A percentile compares a stretch with the other conserved stretches of the same genome.
phyloP scores from a whole-genome alignment of 768 basidiomycete genomes.

The Strobilomyces dryophilus region DNA sequence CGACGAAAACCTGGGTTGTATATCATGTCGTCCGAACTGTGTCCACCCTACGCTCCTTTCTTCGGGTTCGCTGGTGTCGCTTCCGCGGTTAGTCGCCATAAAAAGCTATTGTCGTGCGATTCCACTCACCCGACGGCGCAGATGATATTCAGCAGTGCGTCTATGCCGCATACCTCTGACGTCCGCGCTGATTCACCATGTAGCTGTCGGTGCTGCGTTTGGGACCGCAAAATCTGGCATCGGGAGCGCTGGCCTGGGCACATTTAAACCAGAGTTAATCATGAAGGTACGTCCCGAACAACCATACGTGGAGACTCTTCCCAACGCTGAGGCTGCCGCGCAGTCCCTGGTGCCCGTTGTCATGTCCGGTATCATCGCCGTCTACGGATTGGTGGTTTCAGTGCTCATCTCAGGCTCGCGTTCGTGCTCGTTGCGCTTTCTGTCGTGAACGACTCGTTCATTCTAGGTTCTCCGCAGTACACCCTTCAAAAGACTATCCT shows the following conservation, averaged over 20 bases:
- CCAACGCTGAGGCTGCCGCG: neutral
- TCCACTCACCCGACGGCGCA: slow-evolving; percentile 32
- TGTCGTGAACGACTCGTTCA: slow-evolving; percentile 6
- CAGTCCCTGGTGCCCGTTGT: slow-evolving; percentile 95
- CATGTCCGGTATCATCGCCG: slow-evolving; percentile 98
- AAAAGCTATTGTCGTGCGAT: neutral
- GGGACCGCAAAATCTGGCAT: slow-evolving; percentile 97
- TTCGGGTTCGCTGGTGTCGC: slow-evolving; percentile 97
- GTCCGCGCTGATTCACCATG: slow-evolving; percentile 10
- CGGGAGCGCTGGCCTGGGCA: slow-evolving; percentile 91
- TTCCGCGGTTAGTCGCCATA: slow-evolving; percentile 63
- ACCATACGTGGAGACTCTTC: neutral
- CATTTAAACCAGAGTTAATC: slow-evolving; percentile 92
- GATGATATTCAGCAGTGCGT: slow-evolving; percentile 97
- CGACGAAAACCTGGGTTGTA: neutral
- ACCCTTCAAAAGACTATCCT: slow-evolving; percentile 62
- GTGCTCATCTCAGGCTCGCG: slow-evolving; percentile 80
- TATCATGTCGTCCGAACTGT: slow-evolving; percentile 51
- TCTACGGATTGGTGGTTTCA: slow-evolving; percentile 94
- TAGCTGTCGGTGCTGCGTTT: slow-evolving; percentile 92
- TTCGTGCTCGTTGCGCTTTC: slow-evolving; percentile 29
- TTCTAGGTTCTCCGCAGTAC: slow-evolving; percentile 42
- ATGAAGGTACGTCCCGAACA: slow-evolving; percentile 71
- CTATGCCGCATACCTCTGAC: neutral
- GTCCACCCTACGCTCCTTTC: slow-evolving; percentile 95